These are phyloP conservation scores for Xylaria arbuscula DNA, from an alignment of 2,329 filamentous ascomycete species.

Conservation along the genomic window DNA sequence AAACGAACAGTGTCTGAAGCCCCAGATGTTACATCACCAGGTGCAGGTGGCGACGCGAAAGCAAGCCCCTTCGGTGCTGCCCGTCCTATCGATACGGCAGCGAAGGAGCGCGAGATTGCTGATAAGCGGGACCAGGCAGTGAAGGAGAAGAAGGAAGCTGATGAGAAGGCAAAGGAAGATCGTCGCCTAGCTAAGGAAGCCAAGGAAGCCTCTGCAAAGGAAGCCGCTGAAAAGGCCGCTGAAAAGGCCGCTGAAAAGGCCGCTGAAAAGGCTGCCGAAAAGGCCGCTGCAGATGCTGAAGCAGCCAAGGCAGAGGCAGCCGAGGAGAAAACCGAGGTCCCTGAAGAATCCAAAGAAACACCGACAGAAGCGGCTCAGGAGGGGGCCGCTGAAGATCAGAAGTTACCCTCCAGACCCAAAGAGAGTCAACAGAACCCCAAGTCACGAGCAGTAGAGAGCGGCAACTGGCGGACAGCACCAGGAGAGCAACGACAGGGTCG, in stretches of 20 bases:
- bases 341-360: not conserved
- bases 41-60: slow-evolving; percentile 75
- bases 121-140: slow-evolving; percentile 82
- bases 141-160: slow-evolving; percentile 85
- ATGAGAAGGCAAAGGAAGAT: slow-evolving; percentile 86
- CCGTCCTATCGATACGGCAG: slow-evolving; percentile 90
- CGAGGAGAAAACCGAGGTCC: slow-evolving; percentile 33
- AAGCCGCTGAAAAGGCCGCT: slow-evolving; percentile 57
- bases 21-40: slow-evolving; percentile 61
- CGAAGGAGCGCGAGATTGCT: slow-evolving; percentile 88
- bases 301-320: slow-evolving; percentile 50
- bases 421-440: slow-evolving; percentile 60
- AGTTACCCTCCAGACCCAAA: slow-evolving; percentile 56
- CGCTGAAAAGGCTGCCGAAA: slow-evolving; percentile 52
- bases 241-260: slow-evolving; percentile 49
- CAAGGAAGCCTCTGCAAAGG: slow-evolving; percentile 72
- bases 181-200: slow-evolving; percentile 73
- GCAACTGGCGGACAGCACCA: slow-evolving; percentile 69
- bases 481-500: slow-evolving; percentile 56
- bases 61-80: slow-evolving; percentile 94
- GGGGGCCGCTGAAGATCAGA: slow-evolving; percentile 60
- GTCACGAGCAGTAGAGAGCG: slow-evolving; percentile 67
- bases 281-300: slow-evolving; percentile 43
- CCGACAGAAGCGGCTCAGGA: slow-evolving; percentile 42
- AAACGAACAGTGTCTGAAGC: slow-evolving; percentile 91